phyloP scores from a whole-genome alignment of 805 yeast genomes.

The Cyberlindnera maritima region DNA sequence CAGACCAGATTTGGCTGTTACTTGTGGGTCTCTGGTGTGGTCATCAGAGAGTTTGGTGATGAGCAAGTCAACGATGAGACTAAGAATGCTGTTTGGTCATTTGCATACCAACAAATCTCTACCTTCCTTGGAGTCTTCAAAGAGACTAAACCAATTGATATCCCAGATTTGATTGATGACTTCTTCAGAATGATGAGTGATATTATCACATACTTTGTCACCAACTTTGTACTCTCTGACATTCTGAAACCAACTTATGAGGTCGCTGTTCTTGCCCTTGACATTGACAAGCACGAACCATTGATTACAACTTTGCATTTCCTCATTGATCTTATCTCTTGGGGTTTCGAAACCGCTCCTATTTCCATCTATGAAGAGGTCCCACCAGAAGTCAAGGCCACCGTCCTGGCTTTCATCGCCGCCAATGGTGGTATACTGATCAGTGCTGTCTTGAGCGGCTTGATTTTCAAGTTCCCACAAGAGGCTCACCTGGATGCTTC shows the following conservation, averaged over 20 bases:
- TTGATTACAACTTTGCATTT: constrained; percentile 68
- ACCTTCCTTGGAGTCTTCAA: constrained; percentile 50
- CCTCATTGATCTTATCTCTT: constrained; percentile 75
- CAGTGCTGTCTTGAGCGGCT: constrained; percentile 55
- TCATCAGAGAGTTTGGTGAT: constrained; percentile 72
- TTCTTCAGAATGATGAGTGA: constrained; percentile 80
- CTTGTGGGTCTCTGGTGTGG: constrained; percentile 84
- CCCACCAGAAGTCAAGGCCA: constrained; percentile 51
- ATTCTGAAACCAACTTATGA: constrained; percentile 53
- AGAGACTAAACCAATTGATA: constrained; percentile 24
- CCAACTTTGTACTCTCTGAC: constrained; percentile 43
- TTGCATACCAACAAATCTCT: constrained; percentile 63
- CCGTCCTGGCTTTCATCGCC: constrained; percentile 45
- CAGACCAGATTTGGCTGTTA: constrained; percentile 75
- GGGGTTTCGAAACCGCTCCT: constrained; percentile 84
- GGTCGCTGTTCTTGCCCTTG: constrained; percentile 53
- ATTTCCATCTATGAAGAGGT: constrained; percentile 60
- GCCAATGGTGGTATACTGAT: constrained; percentile 56
- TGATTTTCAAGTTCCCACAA: constrained; percentile 66
- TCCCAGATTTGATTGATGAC: constrained; percentile 74
- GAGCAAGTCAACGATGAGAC: constrained; percentile 46
- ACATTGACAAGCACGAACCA: constrained; percentile 68
- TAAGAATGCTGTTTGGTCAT: constrained; percentile 65
- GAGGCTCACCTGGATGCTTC: constrained; percentile 74
- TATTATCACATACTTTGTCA: constrained; percentile 70